Percentiles rank a stretch among this genome's conserved stretches.
Evolutionary conservation across 1,139 yeast genomes (phyloP).

Genomic region (Diutina rugosa): DNA sequence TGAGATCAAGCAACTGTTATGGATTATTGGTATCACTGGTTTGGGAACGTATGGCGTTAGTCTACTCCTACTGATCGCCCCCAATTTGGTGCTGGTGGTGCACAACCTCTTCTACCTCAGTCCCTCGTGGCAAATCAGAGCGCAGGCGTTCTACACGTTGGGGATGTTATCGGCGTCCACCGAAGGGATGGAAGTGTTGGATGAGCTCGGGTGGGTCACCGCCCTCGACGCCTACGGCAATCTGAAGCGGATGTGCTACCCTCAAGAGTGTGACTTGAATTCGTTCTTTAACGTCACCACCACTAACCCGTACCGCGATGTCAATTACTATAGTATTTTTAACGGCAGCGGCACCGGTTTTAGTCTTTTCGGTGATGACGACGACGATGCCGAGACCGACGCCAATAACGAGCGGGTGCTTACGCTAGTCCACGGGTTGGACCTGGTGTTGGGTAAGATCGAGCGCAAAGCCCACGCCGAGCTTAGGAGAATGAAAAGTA

Average conservation of each 20-base stretch:
- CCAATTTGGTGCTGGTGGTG: slow-evolving; percentile 31
- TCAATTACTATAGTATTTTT: slow-evolving; percentile 17
- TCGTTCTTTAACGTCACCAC: slow-evolving; percentile 14
- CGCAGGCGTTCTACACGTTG: slow-evolving; percentile 65
- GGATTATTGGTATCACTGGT: slow-evolving; percentile 84
- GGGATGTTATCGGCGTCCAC: slow-evolving; percentile 64
- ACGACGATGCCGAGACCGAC: neutral
- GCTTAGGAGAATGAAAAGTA: slow-evolving; percentile 41
- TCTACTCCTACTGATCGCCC: slow-evolving; percentile 41
- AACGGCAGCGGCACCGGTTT: neutral
- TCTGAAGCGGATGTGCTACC: slow-evolving; percentile 39
- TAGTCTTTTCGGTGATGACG: neutral
- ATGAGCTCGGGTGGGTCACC: slow-evolving; percentile 60
- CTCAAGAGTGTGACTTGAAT: slow-evolving; percentile 12
- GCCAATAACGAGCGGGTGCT: slow-evolving; percentile 16
- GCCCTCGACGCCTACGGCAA: slow-evolving; percentile 38
- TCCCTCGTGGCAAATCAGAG: slow-evolving; percentile 51
- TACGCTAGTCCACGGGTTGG: slow-evolving; percentile 40
- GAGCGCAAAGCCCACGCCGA: slow-evolving; percentile 57
- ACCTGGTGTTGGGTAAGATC: slow-evolving; percentile 53
- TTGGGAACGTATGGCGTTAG: slow-evolving; percentile 56
- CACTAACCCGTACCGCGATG: slow-evolving; percentile 20
- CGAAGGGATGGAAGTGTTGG: slow-evolving; percentile 80
- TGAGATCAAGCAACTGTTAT: slow-evolving; percentile 53
- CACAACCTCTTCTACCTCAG: slow-evolving; percentile 17